phyloP scores from a whole-genome alignment of 495 filamentous ascomycete genomes.

The Penicillium lividum region DNA sequence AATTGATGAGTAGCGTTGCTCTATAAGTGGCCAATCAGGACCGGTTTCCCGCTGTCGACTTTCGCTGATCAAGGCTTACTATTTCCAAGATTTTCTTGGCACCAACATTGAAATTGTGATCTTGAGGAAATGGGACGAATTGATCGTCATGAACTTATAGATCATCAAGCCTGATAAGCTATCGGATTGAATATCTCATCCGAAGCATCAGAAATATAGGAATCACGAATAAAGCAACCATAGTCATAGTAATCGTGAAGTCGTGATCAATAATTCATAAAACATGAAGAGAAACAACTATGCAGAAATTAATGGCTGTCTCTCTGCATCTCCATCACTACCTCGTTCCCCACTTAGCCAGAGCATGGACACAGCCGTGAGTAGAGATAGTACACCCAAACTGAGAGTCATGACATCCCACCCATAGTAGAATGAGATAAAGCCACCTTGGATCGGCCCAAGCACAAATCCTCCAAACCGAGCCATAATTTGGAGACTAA shows the following conservation, averaged over 20 bases:
- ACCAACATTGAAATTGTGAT: too few relatives aligned
- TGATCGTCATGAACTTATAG: background rate
- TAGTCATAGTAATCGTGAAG: background rate
- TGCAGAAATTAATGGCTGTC: background rate
- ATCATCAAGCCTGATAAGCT: background rate
- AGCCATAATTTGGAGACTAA: slow-evolving; percentile 54
- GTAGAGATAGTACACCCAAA: slow-evolving; percentile 22
- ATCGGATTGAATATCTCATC: background rate
- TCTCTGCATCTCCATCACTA: background rate
- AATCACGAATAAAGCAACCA: background rate
- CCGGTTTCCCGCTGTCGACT: background rate
- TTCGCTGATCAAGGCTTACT: background rate
- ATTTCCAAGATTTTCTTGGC: too few relatives aligned
- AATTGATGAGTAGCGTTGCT: background rate
- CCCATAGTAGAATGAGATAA: slow-evolving; percentile 17
- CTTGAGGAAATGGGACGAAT: background rate
- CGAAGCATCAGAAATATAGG: background rate
- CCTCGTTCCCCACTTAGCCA: slow-evolving; percentile 10
- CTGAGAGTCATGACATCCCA: slow-evolving; percentile 24
- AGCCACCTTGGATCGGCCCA: slow-evolving; percentile 20
- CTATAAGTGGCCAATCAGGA: slow-evolving; percentile 1
- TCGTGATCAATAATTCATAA: background rate
- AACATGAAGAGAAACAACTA: background rate
- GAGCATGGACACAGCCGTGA: slow-evolving; percentile 26
- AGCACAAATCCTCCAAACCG: slow-evolving; percentile 21